Evolutionary conservation across 1,284 basidiomycete species (phyloP).

Genomic region (Vanrija sp.): DNA sequence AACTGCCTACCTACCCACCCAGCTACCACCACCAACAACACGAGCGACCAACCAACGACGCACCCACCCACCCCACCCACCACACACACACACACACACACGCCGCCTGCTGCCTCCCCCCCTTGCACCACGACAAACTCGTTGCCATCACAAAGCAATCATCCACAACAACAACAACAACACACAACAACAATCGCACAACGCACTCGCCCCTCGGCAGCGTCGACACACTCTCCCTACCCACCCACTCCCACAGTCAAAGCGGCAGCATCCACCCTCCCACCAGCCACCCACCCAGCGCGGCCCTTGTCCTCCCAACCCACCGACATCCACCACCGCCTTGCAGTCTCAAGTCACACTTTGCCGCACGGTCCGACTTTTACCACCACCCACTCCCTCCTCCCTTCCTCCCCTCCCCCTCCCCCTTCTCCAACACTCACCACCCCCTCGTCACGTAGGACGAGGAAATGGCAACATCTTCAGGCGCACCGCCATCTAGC

Average conservation of each 20-base stretch:
- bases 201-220: no score
- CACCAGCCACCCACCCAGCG: neutral
- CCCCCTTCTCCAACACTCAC: no score
- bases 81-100: neutral
- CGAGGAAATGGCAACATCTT: conserved; percentile 17
- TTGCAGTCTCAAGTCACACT: neutral
- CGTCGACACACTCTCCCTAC: no score
- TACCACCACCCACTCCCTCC: neutral
- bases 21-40: no score
- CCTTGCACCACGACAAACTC: neutral
- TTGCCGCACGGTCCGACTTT: neutral
- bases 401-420: neutral
- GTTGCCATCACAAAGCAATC: neutral
- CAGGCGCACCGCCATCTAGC: conserved; percentile 1
- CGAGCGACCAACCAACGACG: no score
- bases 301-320: neutral
- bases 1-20: no score
- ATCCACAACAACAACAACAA: neutral
- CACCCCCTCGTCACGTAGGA: conserved; percentile 1
- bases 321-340: neutral
- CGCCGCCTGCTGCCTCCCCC: neutral
- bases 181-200: neutral
- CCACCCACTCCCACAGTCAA: no score
- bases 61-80: neutral
- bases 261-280: neutral